Base-by-base conservation (phyloP, 768 basidiomycete species). In the Tricholoma terreum region DNA sequence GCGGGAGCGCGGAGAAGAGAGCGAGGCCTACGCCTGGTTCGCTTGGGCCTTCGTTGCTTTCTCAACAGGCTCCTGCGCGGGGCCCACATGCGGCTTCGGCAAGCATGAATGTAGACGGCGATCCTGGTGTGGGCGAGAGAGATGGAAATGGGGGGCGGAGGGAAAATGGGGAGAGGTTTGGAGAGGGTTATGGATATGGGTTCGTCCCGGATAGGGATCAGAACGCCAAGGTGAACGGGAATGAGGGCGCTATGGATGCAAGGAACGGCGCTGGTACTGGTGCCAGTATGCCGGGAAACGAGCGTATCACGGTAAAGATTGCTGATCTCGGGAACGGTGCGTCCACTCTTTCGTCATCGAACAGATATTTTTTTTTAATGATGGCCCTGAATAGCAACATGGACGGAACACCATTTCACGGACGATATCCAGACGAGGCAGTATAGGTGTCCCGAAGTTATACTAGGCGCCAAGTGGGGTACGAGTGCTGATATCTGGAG, bases 401-500 rank as follows among this genome's bases (percentile, higher is more conserved):
- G 90, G 90, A 84, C 84, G 30, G 91, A 96, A 66, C 92, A 98
- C 63, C 97, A 98, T 69, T 99, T 98, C 62, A 98, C 97, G 42
- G 96, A 99, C 73, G 97, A 98, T 66, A 98, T 98, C 64, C 90
- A 98, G 75, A 99, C 97, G 24, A 77, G 96, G 66, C 97, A 98
- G 67, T 98, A 98, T 71, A 85, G 97, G 24, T 94, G 92, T 77
- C 96, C 97, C 1, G 96, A 99, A 71, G 96, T 98, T 57, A 95
- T 99, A 48, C 79, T 98, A 1, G 96, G 96, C 43, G 92, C 93
- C 2, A 91, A 92, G 63, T 99, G 96, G 96, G 92, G 93, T 4
- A 80, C 93, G 10, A 94, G 90, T 63, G 94, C 94, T 22, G 97
- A 99, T 73, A 85, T 97, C 21, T 99, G 97, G 97, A 93, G 90